Percentiles rank a stretch among this genome's conserved stretches.
These are phyloP conservation scores for Termitomyces sp. DNA, from an alignment of 768 basidiomycete genomes.

Conservation along the genomic window DNA sequence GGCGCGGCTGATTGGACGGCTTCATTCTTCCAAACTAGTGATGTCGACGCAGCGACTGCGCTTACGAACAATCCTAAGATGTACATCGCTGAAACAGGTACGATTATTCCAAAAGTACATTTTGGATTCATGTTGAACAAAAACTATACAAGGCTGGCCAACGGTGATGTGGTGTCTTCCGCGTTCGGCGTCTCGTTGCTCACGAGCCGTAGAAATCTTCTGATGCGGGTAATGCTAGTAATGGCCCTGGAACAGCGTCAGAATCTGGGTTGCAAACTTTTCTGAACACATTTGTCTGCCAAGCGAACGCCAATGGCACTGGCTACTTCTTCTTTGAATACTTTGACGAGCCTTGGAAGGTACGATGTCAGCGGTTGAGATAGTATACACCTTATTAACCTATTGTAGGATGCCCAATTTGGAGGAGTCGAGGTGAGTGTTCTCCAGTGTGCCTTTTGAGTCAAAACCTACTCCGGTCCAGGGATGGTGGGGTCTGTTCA, in stretches of 20 bases:
- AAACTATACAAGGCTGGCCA: slow-evolving; percentile 42
- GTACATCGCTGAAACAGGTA: slow-evolving; percentile 92
- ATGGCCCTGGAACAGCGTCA: slow-evolving; percentile 66
- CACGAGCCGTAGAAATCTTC: slow-evolving; percentile 44
- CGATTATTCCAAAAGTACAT: slow-evolving; percentile 4
- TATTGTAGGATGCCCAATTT: slow-evolving; percentile 44
- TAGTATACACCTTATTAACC: not conserved
- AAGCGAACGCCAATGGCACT: slow-evolving; percentile 75
- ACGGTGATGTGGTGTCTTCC: slow-evolving; percentile 33
- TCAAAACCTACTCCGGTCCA: slow-evolving; percentile 6
- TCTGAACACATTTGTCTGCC: slow-evolving; percentile 83
- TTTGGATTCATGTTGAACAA: not conserved
- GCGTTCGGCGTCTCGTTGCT: not conserved
- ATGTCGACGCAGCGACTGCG: slow-evolving; percentile 49
- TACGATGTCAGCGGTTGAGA: slow-evolving; percentile 18
- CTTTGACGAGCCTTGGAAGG: slow-evolving; percentile 83
- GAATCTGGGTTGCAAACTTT: slow-evolving; percentile 58
- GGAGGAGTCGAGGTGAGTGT: slow-evolving; percentile 65
- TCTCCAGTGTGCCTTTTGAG: not conserved
- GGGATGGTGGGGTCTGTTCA: slow-evolving; percentile 47
- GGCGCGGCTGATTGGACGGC: slow-evolving; percentile 77
- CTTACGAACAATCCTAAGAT: slow-evolving; percentile 71
- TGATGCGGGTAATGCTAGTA: slow-evolving; percentile 47
- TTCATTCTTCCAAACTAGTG: slow-evolving; percentile 65
- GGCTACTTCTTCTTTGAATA: slow-evolving; percentile 88